phyloP scores from a whole-genome alignment of 1,139 yeast species.

The Yamadazyma taylorii region DNA sequence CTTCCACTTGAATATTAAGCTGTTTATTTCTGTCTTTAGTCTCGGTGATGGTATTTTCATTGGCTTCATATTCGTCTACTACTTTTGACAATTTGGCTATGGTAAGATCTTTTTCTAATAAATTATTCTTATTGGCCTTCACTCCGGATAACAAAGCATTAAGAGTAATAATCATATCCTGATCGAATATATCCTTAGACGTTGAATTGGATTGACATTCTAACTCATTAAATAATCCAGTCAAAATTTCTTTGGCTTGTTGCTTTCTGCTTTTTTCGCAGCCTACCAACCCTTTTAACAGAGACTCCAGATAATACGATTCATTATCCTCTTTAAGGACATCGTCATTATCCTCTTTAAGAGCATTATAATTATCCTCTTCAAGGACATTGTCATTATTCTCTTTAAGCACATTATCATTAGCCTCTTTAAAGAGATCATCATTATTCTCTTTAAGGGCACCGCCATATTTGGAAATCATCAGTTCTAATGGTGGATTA shows the following conservation, averaged over 20 bases:
- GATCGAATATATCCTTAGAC: not conserved
- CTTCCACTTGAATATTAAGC: not conserved
- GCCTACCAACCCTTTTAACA: conserved; percentile 1
- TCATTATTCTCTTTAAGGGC: too few relatives aligned
- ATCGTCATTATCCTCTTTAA: too few relatives aligned
- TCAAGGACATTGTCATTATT: too few relatives aligned
- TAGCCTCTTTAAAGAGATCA: too few relatives aligned
- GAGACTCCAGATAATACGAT: not conserved
- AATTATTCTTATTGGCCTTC: not conserved
- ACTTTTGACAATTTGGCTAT: not conserved
- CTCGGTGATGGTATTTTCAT: not conserved
- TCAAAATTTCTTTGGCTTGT: not conserved
- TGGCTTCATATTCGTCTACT: not conserved
- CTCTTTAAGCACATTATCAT: too few relatives aligned
- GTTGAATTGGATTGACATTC: not conserved
- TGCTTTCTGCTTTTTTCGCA: not conserved
- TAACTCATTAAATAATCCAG: not conserved
- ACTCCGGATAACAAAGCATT: not conserved
- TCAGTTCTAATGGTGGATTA: too few relatives aligned
- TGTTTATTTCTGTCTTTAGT: not conserved
- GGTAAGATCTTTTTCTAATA: conserved; percentile 1
- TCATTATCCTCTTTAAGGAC: not conserved
- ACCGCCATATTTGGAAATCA: too few relatives aligned
- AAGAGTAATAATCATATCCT: not conserved
- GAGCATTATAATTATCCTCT: too few relatives aligned